These are phyloP conservation scores for Panellus pusillus DNA, from an alignment of 768 basidiomycete species.

Conservation along the genomic window DNA sequence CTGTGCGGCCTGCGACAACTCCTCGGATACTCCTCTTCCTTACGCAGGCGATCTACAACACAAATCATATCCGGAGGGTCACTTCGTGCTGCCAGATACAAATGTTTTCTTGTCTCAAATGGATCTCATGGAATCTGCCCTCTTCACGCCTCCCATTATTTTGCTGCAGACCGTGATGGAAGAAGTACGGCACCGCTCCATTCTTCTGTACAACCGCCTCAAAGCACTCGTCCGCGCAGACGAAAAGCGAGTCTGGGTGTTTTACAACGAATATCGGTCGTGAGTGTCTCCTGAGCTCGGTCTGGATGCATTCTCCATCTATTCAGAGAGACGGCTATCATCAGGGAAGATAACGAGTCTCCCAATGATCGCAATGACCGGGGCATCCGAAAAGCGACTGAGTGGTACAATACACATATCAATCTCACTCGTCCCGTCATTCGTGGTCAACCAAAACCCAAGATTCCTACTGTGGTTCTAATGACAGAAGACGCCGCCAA, in stretches of 20 bases:
- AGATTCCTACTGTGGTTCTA: constrained; percentile 66
- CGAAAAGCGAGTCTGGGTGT: constrained; percentile 81
- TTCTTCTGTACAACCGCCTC: constrained; percentile 91
- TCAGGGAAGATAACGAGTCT: constrained; percentile 73
- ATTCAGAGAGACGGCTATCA: constrained; percentile 74
- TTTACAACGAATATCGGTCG: constrained; percentile 87
- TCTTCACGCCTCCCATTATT: constrained; percentile 79
- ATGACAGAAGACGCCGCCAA: constrained; percentile 91
- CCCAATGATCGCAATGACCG: constrained; percentile 96
- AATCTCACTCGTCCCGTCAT: constrained; percentile 48
- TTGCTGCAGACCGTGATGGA: constrained; percentile 94
- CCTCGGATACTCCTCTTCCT: constrained; percentile 50
- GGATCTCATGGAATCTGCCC: constrained; percentile 84
- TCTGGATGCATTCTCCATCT: not conserved
- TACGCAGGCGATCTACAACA: constrained; percentile 58
- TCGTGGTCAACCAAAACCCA: constrained; percentile 46
- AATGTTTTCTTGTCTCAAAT: constrained; percentile 97
- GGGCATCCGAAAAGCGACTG: constrained; percentile 84
- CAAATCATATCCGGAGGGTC: constrained; percentile 58
- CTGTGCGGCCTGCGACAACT: constrained; percentile 61
- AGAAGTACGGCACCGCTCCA: constrained; percentile 91
- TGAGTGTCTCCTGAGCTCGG: constrained; percentile 37
- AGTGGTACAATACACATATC: constrained; percentile 86
- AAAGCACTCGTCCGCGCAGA: constrained; percentile 83
- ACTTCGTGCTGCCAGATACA: constrained; percentile 90